A percentile compares a stretch with the other conserved stretches of the same genome.
phyloP scores from a whole-genome alignment of 768 basidiomycete species.

The Leccinum boreale region DNA sequence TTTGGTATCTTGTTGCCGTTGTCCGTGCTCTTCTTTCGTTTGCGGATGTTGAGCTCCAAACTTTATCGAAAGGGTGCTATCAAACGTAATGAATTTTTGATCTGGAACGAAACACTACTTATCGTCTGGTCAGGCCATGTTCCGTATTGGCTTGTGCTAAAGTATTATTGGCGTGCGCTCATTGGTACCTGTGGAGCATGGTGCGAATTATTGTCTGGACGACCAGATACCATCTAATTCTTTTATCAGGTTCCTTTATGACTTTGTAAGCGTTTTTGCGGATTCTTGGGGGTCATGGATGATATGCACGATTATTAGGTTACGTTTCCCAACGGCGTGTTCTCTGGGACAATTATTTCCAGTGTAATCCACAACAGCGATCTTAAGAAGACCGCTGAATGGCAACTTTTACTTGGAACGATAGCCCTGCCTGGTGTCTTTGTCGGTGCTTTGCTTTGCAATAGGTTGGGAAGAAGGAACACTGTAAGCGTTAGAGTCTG shows the following conservation, averaged over 20 bases:
- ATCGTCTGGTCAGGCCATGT: conserved; percentile 41
- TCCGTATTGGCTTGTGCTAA: conserved; percentile 58
- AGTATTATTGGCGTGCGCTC: conserved; percentile 63
- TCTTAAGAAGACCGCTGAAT: conserved; percentile 63
- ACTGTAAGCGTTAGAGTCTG: conserved; percentile 36
- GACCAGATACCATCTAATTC: conserved; percentile 1
- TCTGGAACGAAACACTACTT: not conserved
- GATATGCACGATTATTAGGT: conserved; percentile 36
- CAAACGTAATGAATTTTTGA: conserved; percentile 41
- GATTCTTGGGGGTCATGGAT: not conserved
- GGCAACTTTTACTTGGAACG: conserved; percentile 61
- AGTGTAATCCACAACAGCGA: conserved; percentile 55
- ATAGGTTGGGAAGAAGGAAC: conserved; percentile 54
- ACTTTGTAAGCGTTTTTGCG: conserved; percentile 42
- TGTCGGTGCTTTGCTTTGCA: conserved; percentile 47
- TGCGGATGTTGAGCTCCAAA: conserved; percentile 67
- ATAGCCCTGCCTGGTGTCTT: conserved; percentile 64
- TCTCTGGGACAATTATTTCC: conserved; percentile 64
- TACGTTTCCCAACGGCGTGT: conserved; percentile 71
- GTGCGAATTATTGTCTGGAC: conserved; percentile 28
- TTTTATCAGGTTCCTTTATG: conserved; percentile 59
- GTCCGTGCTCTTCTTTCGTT: conserved; percentile 67
- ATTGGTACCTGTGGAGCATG: conserved; percentile 75
- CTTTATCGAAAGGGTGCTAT: conserved; percentile 65
- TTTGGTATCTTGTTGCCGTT: conserved; percentile 61